These are phyloP conservation scores for Globisporangium middletonii DNA, from an alignment of 352 stramenopile species.

Conservation along the genomic window DNA sequence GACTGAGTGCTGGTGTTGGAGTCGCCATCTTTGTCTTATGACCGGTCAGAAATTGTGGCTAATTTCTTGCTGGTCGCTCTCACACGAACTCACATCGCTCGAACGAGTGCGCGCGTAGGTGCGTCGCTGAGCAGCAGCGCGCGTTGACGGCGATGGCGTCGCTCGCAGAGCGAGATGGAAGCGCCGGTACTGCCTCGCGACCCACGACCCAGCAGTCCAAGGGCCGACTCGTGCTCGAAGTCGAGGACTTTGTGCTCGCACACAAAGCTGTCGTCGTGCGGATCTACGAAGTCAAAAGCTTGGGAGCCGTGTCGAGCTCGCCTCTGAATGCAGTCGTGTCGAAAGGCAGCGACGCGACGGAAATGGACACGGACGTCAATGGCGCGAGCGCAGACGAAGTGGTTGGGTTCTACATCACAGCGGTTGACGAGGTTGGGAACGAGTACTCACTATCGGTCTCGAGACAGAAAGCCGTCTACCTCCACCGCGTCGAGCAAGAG, in stretches of 20 bases:
- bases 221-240: slow-evolving; percentile 25
- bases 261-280: slow-evolving; percentile 26
- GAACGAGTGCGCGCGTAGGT: too few species aligned
- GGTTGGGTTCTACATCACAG: slow-evolving; percentile 38
- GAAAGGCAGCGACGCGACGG: neutral
- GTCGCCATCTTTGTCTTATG: too few species aligned
- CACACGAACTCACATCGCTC: too few species aligned
- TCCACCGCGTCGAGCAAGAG: slow-evolving; percentile 24
- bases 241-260: slow-evolving; percentile 26
- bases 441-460: slow-evolving; percentile 57
- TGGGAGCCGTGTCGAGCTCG: neutral
- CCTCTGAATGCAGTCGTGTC: slow-evolving; percentile 3
- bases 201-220: slow-evolving; percentile 9
- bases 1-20: too few species aligned
- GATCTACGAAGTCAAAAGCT: slow-evolving; percentile 28
- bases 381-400: neutral
- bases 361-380: neutral
- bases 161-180: neutral
- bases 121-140: neutral
- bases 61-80: too few species aligned
- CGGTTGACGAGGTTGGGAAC: slow-evolving; percentile 63
- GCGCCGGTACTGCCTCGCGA: neutral
- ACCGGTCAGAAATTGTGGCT: too few species aligned
- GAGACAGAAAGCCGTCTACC: slow-evolving; percentile 34
- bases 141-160: slow-evolving; percentile 1